phyloP scores from a whole-genome alignment of 257 asterid genomes.

The Solanum clarkiae region DNA sequence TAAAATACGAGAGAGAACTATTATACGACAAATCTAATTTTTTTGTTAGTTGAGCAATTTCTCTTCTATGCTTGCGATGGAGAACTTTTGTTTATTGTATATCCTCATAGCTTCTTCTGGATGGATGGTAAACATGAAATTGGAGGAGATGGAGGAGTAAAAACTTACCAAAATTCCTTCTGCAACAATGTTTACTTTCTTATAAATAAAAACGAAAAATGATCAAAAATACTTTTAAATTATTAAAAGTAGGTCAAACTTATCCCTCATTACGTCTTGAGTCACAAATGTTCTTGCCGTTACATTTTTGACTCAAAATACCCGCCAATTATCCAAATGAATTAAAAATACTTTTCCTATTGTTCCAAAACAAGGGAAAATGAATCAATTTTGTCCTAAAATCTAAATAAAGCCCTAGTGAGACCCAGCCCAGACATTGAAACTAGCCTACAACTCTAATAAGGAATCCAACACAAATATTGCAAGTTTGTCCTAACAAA shows the following conservation, averaged over 20 bases:
- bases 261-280: no score
- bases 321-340: no score
- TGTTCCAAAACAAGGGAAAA: neutral
- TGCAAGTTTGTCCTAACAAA: neutral
- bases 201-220: no score
- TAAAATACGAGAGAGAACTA: no score
- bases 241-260: no score
- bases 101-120: neutral
- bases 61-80: neutral
- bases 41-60: neutral
- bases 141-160: neutral
- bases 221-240: no score
- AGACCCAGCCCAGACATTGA: neutral
- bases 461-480: neutral
- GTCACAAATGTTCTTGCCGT: neutral
- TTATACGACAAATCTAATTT: neutral
- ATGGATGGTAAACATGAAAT: neutral
- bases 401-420: neutral
- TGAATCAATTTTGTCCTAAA: neutral
- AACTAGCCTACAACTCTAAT: no score
- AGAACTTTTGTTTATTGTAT: neutral
- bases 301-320: neutral
- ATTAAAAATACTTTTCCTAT: no score
- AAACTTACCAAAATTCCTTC: neutral
- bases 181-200: neutral